Conservation (phyloP, 495 filamentous ascomycete genomes). For the Xylona heveae region DNA sequence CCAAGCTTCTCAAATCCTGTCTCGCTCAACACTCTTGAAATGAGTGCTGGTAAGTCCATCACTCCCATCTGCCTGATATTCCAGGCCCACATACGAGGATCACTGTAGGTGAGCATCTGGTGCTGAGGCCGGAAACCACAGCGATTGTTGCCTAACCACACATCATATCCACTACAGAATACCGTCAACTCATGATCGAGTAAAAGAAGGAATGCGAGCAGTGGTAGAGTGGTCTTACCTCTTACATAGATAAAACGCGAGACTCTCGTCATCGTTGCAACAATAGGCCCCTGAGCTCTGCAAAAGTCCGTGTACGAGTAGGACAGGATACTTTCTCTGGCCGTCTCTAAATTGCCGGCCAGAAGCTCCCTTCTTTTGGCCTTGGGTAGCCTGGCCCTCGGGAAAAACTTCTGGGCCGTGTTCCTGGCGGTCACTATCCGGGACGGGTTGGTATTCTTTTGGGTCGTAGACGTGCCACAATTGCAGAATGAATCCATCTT, state of each 20-base stretch:
- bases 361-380: slow-evolving; percentile 3
- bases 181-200: background rate
- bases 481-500: slow-evolving; percentile 81
- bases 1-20: slow-evolving; percentile 72
- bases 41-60: slow-evolving; percentile 74
- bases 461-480: slow-evolving; percentile 87
- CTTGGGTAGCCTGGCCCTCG: background rate
- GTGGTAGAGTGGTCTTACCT: slow-evolving; percentile 14
- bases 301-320: slow-evolving; percentile 74
- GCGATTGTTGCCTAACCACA: slow-evolving; percentile 91
- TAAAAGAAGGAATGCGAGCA: background rate
- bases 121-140: slow-evolving; percentile 72
- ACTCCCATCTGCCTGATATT: slow-evolving; percentile 89
- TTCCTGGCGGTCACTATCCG: slow-evolving; percentile 17
- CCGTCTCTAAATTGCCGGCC: slow-evolving; percentile 5
- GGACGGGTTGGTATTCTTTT: slow-evolving; percentile 32
- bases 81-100: slow-evolving; percentile 95
- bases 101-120: slow-evolving; percentile 39
- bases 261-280: slow-evolving; percentile 68
- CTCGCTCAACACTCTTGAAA: slow-evolving; percentile 60
- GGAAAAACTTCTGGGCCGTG: slow-evolving; percentile 21
- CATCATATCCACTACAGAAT: slow-evolving; percentile 52
- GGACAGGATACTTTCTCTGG: slow-evolving; percentile 61
- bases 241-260: slow-evolving; percentile 86
- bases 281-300: slow-evolving; percentile 82